Evolutionary conservation across 495 filamentous ascomycete genomes (phyloP).

Genomic region (Podospora fimiseda): DNA sequence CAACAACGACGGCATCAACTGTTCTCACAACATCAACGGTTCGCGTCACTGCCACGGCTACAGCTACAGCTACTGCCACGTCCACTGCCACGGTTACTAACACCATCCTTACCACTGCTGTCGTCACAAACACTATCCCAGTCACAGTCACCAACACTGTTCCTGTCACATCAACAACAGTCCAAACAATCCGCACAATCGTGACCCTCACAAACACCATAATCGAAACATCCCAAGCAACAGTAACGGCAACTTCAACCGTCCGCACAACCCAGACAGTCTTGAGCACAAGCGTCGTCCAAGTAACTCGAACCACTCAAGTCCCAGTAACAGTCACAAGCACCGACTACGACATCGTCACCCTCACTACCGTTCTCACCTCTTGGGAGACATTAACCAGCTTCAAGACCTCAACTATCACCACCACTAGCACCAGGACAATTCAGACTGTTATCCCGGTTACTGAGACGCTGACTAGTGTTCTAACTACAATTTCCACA

Average conservation of each 20-base stretch:
- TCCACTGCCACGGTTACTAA: not conserved
- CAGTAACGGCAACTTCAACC: slow-evolving; percentile 6
- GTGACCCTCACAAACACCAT: slow-evolving; percentile 13
- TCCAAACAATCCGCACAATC: slow-evolving; percentile 8
- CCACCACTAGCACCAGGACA: not conserved
- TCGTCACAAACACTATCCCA: not conserved
- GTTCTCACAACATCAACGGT: not conserved
- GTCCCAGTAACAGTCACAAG: slow-evolving; percentile 6
- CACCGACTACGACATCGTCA: slow-evolving; percentile 3
- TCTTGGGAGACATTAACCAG: not conserved
- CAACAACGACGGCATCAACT: slow-evolving; percentile 3
- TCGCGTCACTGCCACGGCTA: slow-evolving; percentile 1
- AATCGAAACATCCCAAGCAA: slow-evolving; percentile 18
- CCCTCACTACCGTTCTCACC: slow-evolving; percentile 5
- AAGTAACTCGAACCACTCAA: slow-evolving; percentile 18
- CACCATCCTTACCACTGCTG: slow-evolving; percentile 1
- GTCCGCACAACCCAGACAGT: not conserved
- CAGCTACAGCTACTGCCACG: not conserved
- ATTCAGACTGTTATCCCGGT: slow-evolving; percentile 5
- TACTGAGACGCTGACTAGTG: slow-evolving; percentile 5
- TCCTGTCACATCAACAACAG: not conserved
- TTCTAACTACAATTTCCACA: slow-evolving; percentile 12
- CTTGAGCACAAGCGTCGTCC: not conserved
- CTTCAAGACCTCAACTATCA: slow-evolving; percentile 10
- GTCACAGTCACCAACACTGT: not conserved